These are phyloP conservation scores for Talaromyces sp. DNA, from an alignment of 2,329 filamentous ascomycete genomes.

Conservation along the genomic window DNA sequence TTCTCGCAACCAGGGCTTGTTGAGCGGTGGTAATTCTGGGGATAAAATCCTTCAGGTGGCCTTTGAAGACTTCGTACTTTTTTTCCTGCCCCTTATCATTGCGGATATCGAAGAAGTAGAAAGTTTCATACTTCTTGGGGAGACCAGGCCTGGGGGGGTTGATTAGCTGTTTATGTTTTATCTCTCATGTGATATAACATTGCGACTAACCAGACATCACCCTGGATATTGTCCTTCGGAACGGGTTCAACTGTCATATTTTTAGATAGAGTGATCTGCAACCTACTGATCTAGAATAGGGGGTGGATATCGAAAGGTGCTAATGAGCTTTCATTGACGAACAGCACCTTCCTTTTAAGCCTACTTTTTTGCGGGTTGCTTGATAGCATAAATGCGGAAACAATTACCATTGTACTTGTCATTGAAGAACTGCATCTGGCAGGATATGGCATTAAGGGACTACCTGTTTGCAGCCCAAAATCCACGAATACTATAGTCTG, in stretches of 20 bases:
- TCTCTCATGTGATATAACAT: neutral
- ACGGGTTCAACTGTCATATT: neutral
- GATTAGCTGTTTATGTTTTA: neutral
- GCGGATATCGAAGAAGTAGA: conserved; percentile 14
- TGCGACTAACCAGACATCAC: conserved; percentile 14
- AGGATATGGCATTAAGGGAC: neutral
- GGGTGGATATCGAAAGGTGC: neutral
- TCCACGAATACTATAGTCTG: neutral
- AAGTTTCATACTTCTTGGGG: conserved; percentile 1
- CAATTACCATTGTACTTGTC: neutral
- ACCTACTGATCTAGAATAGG: neutral
- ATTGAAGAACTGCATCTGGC: neutral
- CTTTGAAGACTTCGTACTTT: conserved; percentile 9
- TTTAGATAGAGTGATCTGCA: neutral
- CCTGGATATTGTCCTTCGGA: conserved; percentile 14
- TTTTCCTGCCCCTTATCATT: neutral
- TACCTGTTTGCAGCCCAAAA: neutral
- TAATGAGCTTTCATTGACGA: neutral
- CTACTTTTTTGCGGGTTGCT: neutral
- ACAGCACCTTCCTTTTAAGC: neutral
- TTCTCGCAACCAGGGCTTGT: conserved; percentile 4
- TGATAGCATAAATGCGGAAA: neutral
- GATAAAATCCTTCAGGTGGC: conserved; percentile 9
- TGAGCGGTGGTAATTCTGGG: conserved; percentile 13
- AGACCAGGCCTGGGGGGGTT: neutral